Conservation (phyloP, 495 filamentous ascomycete genomes). For the Hypoxylon subgilvum region DNA sequence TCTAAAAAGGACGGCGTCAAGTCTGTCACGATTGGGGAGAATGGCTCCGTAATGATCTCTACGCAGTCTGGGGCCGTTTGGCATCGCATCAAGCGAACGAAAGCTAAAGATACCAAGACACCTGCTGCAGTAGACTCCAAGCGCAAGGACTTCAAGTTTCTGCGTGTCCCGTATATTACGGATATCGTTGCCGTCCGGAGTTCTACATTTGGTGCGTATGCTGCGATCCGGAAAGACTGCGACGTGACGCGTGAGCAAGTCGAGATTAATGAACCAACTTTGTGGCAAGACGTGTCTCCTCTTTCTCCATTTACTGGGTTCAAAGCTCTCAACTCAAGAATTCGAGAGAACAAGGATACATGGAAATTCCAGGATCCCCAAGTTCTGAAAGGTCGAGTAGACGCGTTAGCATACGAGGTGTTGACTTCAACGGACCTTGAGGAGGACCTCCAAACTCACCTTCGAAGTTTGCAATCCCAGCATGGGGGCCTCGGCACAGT, state of each 20-base stretch:
- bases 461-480: slow-evolving; percentile 43
- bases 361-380: slow-evolving; percentile 47
- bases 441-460: slow-evolving; percentile 54
- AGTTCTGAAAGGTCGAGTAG: slow-evolving; percentile 40
- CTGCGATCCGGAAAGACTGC: slow-evolving; percentile 83
- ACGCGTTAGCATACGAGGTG: slow-evolving; percentile 52
- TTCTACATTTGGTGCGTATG: slow-evolving; percentile 86
- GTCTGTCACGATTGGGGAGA: slow-evolving; percentile 87
- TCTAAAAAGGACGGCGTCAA: slow-evolving; percentile 80
- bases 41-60: slow-evolving; percentile 93
- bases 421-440: slow-evolving; percentile 64
- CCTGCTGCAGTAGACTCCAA: slow-evolving; percentile 57
- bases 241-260: slow-evolving; percentile 81
- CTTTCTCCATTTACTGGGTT: slow-evolving; percentile 67
- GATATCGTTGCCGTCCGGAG: slow-evolving; percentile 81
- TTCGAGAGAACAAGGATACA: slow-evolving; percentile 38
- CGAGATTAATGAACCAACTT: slow-evolving; percentile 61
- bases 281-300: slow-evolving; percentile 77
- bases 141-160: slow-evolving; percentile 90
- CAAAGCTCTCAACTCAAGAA: slow-evolving; percentile 41
- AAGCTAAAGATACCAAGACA: slow-evolving; percentile 72
- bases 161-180: slow-evolving; percentile 84
- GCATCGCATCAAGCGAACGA: slow-evolving; percentile 79
- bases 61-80: slow-evolving; percentile 92
- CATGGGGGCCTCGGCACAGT: slow-evolving; percentile 51